phyloP scores from a whole-genome alignment of 2,329 filamentous ascomycete genomes.

The Neocatenulostroma microsporum region DNA sequence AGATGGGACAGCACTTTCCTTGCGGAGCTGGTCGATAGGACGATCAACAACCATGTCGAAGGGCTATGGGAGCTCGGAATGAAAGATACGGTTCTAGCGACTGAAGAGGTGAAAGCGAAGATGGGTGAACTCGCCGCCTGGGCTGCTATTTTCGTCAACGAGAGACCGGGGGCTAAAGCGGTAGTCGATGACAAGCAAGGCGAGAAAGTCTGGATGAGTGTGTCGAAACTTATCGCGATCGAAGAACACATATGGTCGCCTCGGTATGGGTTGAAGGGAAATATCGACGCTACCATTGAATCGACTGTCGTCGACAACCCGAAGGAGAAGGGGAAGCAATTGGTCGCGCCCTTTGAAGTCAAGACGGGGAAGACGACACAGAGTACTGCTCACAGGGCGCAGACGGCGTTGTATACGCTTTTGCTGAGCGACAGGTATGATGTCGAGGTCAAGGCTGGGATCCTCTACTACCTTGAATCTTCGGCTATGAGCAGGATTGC shows the following conservation, averaged over 20 bases:
- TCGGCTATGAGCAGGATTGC: slow-evolving; percentile 80
- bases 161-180: slow-evolving; percentile 62
- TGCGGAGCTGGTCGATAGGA: slow-evolving; percentile 55
- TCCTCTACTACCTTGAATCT: slow-evolving; percentile 91
- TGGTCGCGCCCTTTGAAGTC: slow-evolving; percentile 89
- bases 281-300: slow-evolving; percentile 94
- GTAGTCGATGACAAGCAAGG: slow-evolving; percentile 72
- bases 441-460: slow-evolving; percentile 78
- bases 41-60: slow-evolving; percentile 73
- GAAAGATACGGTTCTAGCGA: slow-evolving; percentile 57
- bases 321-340: slow-evolving; percentile 48
- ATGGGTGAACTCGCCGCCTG: slow-evolving; percentile 73
- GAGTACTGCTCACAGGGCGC: slow-evolving; percentile 76
- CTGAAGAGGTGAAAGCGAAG: slow-evolving; percentile 74
- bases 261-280: slow-evolving; percentile 93
- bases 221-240: slow-evolving; percentile 90
- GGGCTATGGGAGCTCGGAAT: slow-evolving; percentile 83
- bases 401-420: slow-evolving; percentile 90
- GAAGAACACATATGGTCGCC: slow-evolving; percentile 99
- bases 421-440: slow-evolving; percentile 92
- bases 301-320: slow-evolving; percentile 67
- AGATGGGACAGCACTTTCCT: slow-evolving; percentile 68
- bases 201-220: slow-evolving; percentile 68
- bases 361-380: slow-evolving; percentile 82
- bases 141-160: slow-evolving; percentile 72